A percentile compares a stretch with the other conserved stretches of the same genome.
phyloP scores from a whole-genome alignment of 2,329 filamentous ascomycete species.

The Penicillium sp. region DNA sequence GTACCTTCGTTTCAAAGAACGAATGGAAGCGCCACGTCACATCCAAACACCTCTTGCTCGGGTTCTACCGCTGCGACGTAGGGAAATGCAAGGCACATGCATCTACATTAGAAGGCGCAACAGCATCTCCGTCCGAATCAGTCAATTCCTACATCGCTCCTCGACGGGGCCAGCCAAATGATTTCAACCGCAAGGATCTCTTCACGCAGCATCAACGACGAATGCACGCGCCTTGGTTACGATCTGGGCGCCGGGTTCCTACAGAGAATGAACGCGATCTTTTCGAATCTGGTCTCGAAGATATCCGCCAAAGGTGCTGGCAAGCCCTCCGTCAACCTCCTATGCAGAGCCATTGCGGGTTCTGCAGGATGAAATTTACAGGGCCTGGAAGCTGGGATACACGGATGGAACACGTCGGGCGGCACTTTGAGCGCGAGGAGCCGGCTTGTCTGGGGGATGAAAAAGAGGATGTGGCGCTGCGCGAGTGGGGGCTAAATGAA shows the following conservation, averaged over 20 bases:
- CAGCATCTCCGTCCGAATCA: conserved; percentile 12
- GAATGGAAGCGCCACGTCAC: conserved; percentile 92
- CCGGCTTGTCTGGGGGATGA: conserved; percentile 30
- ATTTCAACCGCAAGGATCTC: conserved; percentile 90
- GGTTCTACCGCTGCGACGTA: conserved; percentile 75
- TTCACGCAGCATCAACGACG: conserved; percentile 86
- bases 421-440: conserved; percentile 69
- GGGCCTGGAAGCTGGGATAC: conserved; percentile 73
- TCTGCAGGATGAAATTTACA: conserved; percentile 63
- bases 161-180: conserved; percentile 51
- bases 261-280: conserved; percentile 34
- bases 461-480: conserved; percentile 43
- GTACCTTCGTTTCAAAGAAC: conserved; percentile 79
- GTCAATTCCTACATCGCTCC: conserved; percentile 25
- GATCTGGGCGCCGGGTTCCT: conserved; percentile 41
- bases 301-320: conserved; percentile 62
- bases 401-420: conserved; percentile 83
- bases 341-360: conserved; percentile 58
- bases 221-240: conserved; percentile 71
- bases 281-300: conserved; percentile 57
- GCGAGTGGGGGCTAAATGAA: conserved; percentile 42
- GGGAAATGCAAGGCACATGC: conserved; percentile 52
- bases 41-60: conserved; percentile 75
- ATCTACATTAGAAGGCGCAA: conserved; percentile 12
- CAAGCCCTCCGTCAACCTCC: conserved; percentile 65